These are phyloP conservation scores for Salicornia ramosissima DNA, from an alignment of 148 eudicot genomes.

Conservation along the genomic window DNA sequence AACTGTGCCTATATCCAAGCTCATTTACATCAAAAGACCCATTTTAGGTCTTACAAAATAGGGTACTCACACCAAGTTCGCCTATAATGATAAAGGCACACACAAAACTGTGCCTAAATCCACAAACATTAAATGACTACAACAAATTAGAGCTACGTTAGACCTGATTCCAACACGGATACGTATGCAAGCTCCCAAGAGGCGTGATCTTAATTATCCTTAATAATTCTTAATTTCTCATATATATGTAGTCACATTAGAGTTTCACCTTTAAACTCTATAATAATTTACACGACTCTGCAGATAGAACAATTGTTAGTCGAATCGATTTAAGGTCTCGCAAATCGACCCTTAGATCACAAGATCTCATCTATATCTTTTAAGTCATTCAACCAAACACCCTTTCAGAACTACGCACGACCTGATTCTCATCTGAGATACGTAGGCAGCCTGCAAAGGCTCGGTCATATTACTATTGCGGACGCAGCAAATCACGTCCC, in stretches of 20 bases:
- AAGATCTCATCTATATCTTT: not conserved
- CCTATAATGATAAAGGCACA: not conserved
- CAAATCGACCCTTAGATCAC: not conserved
- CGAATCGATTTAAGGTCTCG: not conserved
- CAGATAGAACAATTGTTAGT: not conserved
- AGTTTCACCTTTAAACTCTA: not conserved
- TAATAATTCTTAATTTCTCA: too few species aligned
- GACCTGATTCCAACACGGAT: not conserved
- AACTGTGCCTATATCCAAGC: too few species aligned
- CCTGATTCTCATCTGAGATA: too few species aligned
- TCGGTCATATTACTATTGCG: not conserved
- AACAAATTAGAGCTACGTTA: not conserved
- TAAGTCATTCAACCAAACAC: not conserved
- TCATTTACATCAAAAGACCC: not conserved
- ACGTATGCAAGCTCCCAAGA: too few species aligned
- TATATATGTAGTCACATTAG: not conserved
- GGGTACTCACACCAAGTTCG: not conserved
- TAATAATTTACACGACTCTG: not conserved
- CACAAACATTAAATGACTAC: not conserved
- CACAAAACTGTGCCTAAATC: not conserved
- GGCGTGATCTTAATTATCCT: too few species aligned
- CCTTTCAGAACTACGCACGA: too few species aligned
- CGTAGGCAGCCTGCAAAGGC: not conserved
- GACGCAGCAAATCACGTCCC: not conserved
- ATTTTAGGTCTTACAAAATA: not conserved